phyloP scores from a whole-genome alignment of 1,284 basidiomycete genomes.

The Melampsora americana region DNA sequence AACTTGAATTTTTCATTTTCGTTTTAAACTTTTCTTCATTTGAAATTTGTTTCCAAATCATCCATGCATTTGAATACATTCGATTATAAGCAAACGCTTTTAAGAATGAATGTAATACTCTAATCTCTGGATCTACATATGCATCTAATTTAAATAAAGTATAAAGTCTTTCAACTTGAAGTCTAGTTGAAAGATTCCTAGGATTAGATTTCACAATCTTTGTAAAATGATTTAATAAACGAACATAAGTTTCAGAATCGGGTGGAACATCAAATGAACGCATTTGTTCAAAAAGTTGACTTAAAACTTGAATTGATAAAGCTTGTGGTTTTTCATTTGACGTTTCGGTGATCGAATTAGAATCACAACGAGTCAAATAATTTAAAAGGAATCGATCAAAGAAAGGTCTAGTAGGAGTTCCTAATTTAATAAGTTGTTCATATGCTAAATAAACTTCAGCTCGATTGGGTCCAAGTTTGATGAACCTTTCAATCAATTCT shows the following conservation, averaged over 20 bases:
- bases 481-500: background rate
- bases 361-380: constrained; percentile 58
- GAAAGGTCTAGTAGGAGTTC: constrained; percentile 14
- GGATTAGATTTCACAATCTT: constrained; percentile 42
- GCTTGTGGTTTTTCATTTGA: constrained; percentile 57
- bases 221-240: constrained; percentile 63
- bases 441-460: constrained; percentile 12
- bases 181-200: constrained; percentile 50
- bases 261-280: constrained; percentile 64
- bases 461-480: constrained; percentile 7
- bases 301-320: constrained; percentile 59
- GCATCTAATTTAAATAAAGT: constrained; percentile 74
- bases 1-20: constrained; percentile 64
- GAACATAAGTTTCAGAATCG: constrained; percentile 66
- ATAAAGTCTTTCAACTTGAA: constrained; percentile 65
- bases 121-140: constrained; percentile 68
- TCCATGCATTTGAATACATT: constrained; percentile 67
- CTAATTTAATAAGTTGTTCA: constrained; percentile 14
- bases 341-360: constrained; percentile 60
- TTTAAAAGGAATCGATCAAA: constrained; percentile 35
- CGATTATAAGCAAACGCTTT: constrained; percentile 77
- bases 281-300: constrained; percentile 77
- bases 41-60: constrained; percentile 73
- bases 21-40: constrained; percentile 46
- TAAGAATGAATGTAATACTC: constrained; percentile 83